These are phyloP conservation scores for Vanilla planifolia DNA, from an alignment of 106 monocot genomes.

Conservation along the genomic window DNA sequence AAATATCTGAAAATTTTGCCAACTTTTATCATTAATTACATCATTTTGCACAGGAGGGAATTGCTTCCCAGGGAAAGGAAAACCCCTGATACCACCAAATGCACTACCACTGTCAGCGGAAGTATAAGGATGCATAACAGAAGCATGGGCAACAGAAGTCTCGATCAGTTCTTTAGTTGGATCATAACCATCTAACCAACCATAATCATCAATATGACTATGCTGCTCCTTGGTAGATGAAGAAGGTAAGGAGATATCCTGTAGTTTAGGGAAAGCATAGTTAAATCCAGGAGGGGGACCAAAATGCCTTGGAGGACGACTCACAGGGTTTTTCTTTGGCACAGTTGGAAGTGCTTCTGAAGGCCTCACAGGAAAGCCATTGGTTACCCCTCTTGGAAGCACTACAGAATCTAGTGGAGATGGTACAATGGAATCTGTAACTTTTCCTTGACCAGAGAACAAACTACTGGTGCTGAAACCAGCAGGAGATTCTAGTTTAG, in stretches of 20 bases:
- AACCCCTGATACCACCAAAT: conserved; percentile 26
- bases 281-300: conserved; percentile 96
- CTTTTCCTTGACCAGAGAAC: conserved; percentile 13
- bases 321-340: conserved; percentile 66
- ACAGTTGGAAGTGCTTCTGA: conserved; percentile 17
- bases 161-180: conserved; percentile 19
- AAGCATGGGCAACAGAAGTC: conserved; percentile 16
- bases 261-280: conserved; percentile 29
- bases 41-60: conserved; percentile 15
- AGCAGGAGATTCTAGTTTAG: no score
- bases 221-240: conserved; percentile 13
- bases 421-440: conserved; percentile 22
- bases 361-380: conserved; percentile 19
- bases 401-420: conserved; percentile 42
- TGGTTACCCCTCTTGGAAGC: conserved; percentile 18
- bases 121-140: conserved; percentile 7
- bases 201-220: conserved; percentile 61
- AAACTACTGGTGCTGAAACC: background rate
- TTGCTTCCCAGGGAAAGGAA: conserved; percentile 77
- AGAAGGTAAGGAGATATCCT: conserved; percentile 11
- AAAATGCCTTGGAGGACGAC: conserved; percentile 61
- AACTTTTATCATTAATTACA: conserved; percentile 27
- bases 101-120: conserved; percentile 8
- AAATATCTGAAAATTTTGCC: conserved; percentile 62
- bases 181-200: conserved; percentile 83